Evolutionary conservation across 2,329 filamentous ascomycete genomes (phyloP), one percentile per base, ranked within the genome.

Genomic region (Scortechinia acanthostroma): DNA sequence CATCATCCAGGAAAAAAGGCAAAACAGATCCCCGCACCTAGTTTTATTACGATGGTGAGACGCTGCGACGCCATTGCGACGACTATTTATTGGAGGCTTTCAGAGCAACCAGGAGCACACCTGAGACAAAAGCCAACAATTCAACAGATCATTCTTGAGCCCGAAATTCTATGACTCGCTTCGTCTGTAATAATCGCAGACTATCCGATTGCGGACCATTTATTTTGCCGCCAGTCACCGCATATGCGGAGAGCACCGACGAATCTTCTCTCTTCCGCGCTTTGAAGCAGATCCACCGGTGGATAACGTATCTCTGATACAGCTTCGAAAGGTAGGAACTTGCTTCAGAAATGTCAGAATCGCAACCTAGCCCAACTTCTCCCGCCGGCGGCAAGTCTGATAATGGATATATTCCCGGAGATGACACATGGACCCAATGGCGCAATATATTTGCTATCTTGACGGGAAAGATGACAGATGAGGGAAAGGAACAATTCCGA

Each of bases 381-480:
- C 35, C 6, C 20, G 6, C 35, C 6, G 17, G 20, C 6, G 10
- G 35, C 10, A 40, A 19, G 6, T 6, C 35, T 40, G 35, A 40
- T 14, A 57, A 55, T 28, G 49, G 56, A 30, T 52, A 53, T 17
- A 43, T 49, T 14, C 43, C 55, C 21, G 55, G 55, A 25, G 59
- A 60, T 48, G 52, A 58, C 44, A 55, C 58, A 5, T 49, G 47
- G 5, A 42, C 51, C 4, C 43, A 35, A 45, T 45, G 10, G 54
- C 86, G 80, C 58, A 84, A 77, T 58, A 74, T 77, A 59, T 86
- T 83, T 65, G 70, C 71, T 48, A 77, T 82, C 58, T 62, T 85
- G 45, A 73, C 76, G 22, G 74, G 77, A 46, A 69, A 69, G 55
- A 78, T 81, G 65, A 70, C 70, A 21, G 57, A 64, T 4, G 61